Evolutionary conservation across 768 basidiomycete genomes (phyloP).

Genomic region (Lactarius pseudohatsudake): DNA sequence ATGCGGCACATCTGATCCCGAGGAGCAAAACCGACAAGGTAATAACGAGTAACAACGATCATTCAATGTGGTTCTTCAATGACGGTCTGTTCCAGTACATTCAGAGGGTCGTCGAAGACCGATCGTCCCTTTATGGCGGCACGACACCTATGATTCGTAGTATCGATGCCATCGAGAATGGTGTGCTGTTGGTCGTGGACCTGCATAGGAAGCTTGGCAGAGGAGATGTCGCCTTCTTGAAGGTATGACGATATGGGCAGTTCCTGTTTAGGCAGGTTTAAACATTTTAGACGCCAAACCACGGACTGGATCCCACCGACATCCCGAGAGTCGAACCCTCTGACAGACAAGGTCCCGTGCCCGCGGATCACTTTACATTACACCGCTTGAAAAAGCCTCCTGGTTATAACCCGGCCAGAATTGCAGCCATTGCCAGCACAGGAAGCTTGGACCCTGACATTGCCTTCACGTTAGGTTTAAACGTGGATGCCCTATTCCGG

Average conservation of each 20-base stretch:
- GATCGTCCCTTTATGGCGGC: background rate
- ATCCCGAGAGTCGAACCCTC: background rate
- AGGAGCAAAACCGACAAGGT: background rate
- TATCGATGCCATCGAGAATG: background rate
- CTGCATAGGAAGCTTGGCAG: too few species aligned
- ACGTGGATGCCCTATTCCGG: too few species aligned
- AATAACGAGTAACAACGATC: background rate
- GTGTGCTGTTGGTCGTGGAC: too few species aligned
- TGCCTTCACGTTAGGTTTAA: too few species aligned
- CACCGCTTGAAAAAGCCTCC: background rate
- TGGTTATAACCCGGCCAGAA: background rate
- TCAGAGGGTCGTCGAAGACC: background rate
- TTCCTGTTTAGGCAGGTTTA: background rate
- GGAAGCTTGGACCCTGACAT: too few species aligned
- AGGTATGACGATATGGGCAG: background rate
- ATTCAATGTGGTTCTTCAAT: background rate
- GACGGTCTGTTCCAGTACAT: too few species aligned
- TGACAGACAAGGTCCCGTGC: background rate
- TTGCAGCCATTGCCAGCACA: too few species aligned
- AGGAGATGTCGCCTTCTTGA: too few species aligned
- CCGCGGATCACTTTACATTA: background rate
- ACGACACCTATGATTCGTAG: background rate
- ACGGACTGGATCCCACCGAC: background rate
- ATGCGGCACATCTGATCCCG: background rate
- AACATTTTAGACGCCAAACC: too few species aligned